Base-by-base conservation (phyloP, 495 filamentous ascomycete genomes). In the Aspergillus sparsus region DNA sequence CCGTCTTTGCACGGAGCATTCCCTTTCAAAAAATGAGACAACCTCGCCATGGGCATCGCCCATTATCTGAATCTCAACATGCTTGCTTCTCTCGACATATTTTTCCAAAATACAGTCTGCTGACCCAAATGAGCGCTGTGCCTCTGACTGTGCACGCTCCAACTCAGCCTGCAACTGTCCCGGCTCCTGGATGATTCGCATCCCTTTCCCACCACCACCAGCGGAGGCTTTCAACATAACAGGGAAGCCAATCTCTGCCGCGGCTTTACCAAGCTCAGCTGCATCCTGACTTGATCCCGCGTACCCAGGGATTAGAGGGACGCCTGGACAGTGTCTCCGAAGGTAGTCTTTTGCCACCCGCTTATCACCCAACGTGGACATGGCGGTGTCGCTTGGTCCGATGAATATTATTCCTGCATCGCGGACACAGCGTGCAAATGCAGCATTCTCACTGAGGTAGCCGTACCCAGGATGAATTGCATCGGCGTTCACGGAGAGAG, bases 181-280 rank as follows among this genome's bases (percentile, higher is more conserved):
- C 7, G 85, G 77, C 8, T 74, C 82, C 56, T 78, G 68, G 2
- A 87, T 88, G 63, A 93, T 92, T 12, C 90, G 79, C 90, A 97
- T 93, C 6, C 92, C 92, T 69, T 94, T 96, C 10, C 92, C 93
- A 39, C 93, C 92, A 37, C 92, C 93, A 1, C 92, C 93, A 66
- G 89, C 91, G n/a, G 95, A 90, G 35, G 89, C 91, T 73, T 97
- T 97, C 8, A 97, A 75, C 56, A 96, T 82, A 5, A 97, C 90
- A 1, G 93, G 92, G 60, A 87, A 96, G 11, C 86, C 85, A 62
- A 96, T 89, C 62, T 85, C 80, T 34, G 77, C 74, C 6, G 93
- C 92, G 60, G 86, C 79, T 8, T 69, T 71, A 37, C 82, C 72
- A 34, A 95, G 74, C 62, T 84, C 80, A 33, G 77, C 72, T 0